A percentile compares a stretch with the other conserved stretches of the same genome.
phyloP scores from a whole-genome alignment of 768 basidiomycete genomes.

The Leccinum incarnatum region DNA sequence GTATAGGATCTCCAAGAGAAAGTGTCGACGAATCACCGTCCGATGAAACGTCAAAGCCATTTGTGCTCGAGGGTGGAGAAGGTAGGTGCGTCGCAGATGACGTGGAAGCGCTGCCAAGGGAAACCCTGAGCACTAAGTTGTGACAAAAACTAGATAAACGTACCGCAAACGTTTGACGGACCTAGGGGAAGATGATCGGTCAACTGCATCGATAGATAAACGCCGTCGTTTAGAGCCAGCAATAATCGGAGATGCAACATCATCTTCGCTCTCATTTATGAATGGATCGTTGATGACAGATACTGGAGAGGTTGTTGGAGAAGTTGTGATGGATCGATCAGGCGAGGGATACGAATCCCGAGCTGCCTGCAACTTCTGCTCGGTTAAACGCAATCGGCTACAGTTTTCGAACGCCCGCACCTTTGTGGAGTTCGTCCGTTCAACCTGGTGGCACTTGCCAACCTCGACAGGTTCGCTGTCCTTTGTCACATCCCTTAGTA shows the following conservation, averaged over 20 bases:
- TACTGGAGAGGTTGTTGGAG: too few species aligned
- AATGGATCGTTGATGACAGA: too few species aligned
- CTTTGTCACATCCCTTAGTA: slow-evolving; percentile 33
- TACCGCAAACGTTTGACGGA: slow-evolving; percentile 27
- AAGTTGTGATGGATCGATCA: too few species aligned
- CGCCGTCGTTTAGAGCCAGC: slow-evolving; percentile 23
- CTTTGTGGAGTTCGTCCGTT: too few species aligned
- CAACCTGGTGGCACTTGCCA: too few species aligned
- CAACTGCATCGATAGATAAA: background rate
- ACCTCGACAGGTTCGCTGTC: too few species aligned
- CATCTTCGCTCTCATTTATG: slow-evolving; percentile 18
- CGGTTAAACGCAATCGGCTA: background rate
- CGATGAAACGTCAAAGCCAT: background rate
- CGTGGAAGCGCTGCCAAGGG: background rate
- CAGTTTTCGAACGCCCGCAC: background rate
- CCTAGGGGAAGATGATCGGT: background rate
- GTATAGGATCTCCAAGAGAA: background rate
- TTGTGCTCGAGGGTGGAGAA: slow-evolving; percentile 15
- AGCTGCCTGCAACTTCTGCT: slow-evolving; percentile 3
- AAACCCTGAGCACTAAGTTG: rapidly evolving
- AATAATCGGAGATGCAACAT: slow-evolving; percentile 9
- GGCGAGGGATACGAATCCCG: background rate
- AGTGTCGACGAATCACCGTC: background rate
- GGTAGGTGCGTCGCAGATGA: slow-evolving; percentile 5
- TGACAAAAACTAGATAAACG: background rate